phyloP scores from a whole-genome alignment of 2,329 filamentous ascomycete genomes.

The Pseudophaeomoniella oleicola region DNA sequence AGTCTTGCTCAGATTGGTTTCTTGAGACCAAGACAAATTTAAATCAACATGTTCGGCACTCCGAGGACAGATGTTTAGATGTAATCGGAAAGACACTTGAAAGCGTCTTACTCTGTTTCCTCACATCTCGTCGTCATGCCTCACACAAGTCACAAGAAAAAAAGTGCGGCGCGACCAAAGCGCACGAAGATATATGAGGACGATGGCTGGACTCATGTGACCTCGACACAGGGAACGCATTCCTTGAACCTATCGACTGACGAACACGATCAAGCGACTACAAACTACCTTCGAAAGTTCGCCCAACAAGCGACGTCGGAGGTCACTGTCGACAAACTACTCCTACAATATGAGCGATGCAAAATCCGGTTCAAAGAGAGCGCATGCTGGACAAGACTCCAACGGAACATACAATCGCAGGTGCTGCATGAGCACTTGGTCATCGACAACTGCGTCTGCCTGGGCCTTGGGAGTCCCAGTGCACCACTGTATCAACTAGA shows the following conservation, averaged over 20 bases:
- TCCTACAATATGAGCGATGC: neutral
- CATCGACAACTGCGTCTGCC: neutral
- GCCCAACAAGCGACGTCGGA: neutral
- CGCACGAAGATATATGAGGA: conserved; percentile 11
- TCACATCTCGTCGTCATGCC: conserved; percentile 34
- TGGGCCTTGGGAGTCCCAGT: neutral
- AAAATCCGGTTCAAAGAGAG: neutral
- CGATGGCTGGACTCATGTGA: neutral
- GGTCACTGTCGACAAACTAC: neutral
- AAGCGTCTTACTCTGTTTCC: neutral
- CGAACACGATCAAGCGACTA: neutral
- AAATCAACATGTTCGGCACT: too few species aligned
- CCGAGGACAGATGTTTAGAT: too few species aligned
- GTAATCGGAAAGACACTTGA: too few species aligned
- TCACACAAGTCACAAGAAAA: conserved; percentile 41
- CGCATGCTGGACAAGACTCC: neutral
- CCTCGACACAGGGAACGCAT: neutral
- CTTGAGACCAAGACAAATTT: too few species aligned
- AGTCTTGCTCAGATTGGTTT: too few species aligned
- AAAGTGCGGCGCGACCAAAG: conserved; percentile 23
- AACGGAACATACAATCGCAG: neutral
- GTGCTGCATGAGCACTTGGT: neutral
- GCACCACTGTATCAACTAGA: neutral
- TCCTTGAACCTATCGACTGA: neutral
- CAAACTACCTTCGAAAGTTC: neutral